phyloP scores from a whole-genome alignment of 2,329 filamentous ascomycete species.

The Periglandula ipomoeae region DNA sequence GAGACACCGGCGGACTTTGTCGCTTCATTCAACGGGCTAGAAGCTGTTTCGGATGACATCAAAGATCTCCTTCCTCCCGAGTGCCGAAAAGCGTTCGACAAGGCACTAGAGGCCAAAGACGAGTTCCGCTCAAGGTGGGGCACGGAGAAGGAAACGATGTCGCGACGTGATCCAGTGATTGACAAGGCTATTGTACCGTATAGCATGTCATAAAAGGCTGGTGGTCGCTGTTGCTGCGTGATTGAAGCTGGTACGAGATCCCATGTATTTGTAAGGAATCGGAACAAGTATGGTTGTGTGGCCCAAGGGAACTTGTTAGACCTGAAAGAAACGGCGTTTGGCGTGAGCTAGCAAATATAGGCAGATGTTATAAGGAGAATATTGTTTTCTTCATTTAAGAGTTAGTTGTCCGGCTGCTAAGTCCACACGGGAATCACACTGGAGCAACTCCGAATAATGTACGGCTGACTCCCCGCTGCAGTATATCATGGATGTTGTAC shows the following conservation, averaged over 20 bases:
- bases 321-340: too few relatives aligned
- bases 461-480: too few relatives aligned
- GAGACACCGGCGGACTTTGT: conserved; percentile 37
- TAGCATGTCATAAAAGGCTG: conserved; percentile 25
- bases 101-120: conserved; percentile 53
- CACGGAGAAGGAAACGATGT: conserved; percentile 50
- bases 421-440: too few relatives aligned
- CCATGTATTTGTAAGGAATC: neutral
- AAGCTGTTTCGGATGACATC: conserved; percentile 56
- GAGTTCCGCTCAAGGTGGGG: conserved; percentile 70
- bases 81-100: conserved; percentile 64
- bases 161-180: conserved; percentile 44
- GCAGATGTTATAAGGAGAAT: too few relatives aligned
- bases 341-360: neutral
- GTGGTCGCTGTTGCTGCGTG: neutral
- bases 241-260: neutral
- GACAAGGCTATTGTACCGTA: conserved; percentile 58
- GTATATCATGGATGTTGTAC: too few relatives aligned
- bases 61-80: conserved; percentile 57
- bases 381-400: too few relatives aligned
- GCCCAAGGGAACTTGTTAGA: too few relatives aligned
- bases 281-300: too few relatives aligned
- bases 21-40: conserved; percentile 49
- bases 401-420: too few relatives aligned
- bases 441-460: too few relatives aligned